Evolutionary conservation across 257 asterid species (phyloP).

Genomic region (Capsicum rhomboideum): DNA sequence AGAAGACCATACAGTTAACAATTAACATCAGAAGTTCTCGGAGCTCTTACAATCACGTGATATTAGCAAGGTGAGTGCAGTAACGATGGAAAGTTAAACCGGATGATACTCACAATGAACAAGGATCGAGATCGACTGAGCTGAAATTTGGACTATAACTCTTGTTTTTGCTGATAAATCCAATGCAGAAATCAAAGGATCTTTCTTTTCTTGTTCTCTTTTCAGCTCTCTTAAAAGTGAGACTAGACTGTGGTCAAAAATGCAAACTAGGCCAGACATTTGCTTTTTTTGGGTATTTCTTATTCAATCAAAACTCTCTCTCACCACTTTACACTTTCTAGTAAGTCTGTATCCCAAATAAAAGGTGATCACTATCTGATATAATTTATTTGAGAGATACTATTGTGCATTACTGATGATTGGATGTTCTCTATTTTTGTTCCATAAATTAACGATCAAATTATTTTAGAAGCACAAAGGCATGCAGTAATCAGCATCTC

Average conservation of each 20-base stretch:
- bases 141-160: not conserved
- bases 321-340: not conserved
- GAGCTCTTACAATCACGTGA: not conserved
- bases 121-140: not conserved
- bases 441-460: not conserved
- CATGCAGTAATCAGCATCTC: not conserved
- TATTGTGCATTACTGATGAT: not conserved
- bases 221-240: not conserved
- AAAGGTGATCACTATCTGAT: not conserved
- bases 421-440: not conserved
- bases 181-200: not conserved
- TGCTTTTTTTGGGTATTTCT: not conserved
- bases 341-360: not conserved
- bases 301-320: not conserved
- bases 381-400: not conserved
- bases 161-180: not conserved
- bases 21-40: not conserved
- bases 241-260: not conserved
- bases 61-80: not conserved
- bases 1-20: not conserved
- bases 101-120: not conserved
- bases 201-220: not conserved
- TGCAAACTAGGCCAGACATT: not conserved
- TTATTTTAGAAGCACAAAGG: not conserved
- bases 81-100: not conserved